phyloP scores from a whole-genome alignment of 352 stramenopile species.

The Thraustochytrium sp. region DNA sequence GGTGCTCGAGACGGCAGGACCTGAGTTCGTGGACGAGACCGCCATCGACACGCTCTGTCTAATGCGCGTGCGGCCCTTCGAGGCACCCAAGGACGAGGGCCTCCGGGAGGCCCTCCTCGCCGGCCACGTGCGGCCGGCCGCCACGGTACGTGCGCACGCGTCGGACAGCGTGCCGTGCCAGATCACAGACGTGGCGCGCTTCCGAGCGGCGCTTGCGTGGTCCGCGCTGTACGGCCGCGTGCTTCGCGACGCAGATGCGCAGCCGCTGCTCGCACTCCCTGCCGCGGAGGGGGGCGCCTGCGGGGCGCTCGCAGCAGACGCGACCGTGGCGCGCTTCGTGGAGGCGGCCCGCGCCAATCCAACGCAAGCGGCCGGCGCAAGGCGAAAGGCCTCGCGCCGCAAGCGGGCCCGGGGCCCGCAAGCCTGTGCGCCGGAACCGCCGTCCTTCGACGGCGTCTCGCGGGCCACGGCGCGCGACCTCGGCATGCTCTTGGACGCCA shows the following conservation, averaged over 20 bases:
- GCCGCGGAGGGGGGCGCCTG: too few species aligned
- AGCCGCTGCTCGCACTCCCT: neutral
- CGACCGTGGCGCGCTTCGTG: too few species aligned
- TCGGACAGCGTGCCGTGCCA: neutral
- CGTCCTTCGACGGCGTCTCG: neutral
- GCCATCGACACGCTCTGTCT: constrained; percentile 18
- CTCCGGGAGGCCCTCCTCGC: neutral
- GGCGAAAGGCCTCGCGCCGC: neutral
- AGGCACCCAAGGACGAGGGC: neutral
- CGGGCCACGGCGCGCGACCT: neutral
- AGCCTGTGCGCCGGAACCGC: neutral
- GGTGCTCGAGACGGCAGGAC: neutral
- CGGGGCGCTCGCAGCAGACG: too few species aligned
- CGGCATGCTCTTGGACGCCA: neutral
- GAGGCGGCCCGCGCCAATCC: neutral
- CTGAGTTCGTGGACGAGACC: neutral
- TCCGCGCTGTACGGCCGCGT: neutral
- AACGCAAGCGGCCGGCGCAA: neutral
- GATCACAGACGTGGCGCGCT: neutral
- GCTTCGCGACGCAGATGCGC: neutral
- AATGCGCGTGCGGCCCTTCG: neutral
- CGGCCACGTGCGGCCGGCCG: neutral
- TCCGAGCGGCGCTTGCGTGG: neutral
- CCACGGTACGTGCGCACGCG: neutral
- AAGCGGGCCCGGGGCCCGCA: neutral